phyloP scores from a whole-genome alignment of 2,329 filamentous ascomycete species.

The Daldinia eschscholtzii region DNA sequence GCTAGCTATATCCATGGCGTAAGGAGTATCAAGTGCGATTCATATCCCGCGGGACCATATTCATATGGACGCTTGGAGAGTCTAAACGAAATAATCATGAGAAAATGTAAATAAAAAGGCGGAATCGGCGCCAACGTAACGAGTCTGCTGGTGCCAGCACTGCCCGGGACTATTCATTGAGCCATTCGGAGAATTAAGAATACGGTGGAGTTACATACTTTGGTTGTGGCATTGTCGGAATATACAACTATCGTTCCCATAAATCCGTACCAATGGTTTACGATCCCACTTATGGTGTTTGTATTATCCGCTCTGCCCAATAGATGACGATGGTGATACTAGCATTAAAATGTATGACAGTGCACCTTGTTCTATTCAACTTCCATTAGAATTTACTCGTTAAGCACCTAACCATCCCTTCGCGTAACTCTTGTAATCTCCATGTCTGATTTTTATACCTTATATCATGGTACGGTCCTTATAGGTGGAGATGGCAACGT shows the following conservation, averaged over 20 bases:
- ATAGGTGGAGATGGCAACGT: too few relatives aligned
- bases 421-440: too few relatives aligned
- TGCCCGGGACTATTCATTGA: neutral
- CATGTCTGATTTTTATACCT: too few relatives aligned
- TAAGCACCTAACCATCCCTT: neutral
- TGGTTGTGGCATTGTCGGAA: neutral
- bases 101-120: neutral
- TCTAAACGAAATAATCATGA: neutral
- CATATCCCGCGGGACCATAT: neutral
- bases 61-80: neutral
- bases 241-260: neutral
- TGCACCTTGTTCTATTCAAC: too few relatives aligned
- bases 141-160: neutral
- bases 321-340: neutral
- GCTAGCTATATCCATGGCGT: slow-evolving; percentile 5
- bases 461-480: too few relatives aligned
- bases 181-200: slow-evolving; percentile 4
- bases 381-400: neutral
- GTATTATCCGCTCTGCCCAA: neutral
- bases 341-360: neutral
- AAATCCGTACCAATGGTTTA: slow-evolving; percentile 4
- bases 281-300: neutral
- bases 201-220: neutral
- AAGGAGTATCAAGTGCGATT: neutral
- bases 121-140: neutral